Base-by-base conservation (phyloP, 2,329 filamentous ascomycete species). In the Neophaeococcomyces aloes region DNA sequence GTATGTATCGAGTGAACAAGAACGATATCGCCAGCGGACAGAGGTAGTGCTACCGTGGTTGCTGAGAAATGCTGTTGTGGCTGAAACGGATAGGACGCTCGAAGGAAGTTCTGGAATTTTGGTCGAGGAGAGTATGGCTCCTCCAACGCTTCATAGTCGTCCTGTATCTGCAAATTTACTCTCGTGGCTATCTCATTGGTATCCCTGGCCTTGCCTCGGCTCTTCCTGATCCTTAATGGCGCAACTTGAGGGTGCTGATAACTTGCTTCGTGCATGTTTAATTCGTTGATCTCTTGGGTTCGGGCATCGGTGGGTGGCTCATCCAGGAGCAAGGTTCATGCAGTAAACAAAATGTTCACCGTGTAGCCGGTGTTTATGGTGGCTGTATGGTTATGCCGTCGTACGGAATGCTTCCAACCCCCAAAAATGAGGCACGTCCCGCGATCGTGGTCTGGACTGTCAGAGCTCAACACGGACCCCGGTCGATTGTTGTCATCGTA, bases 1-100 rank as follows among this genome's bases (percentile, higher is more conserved):
- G 86, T 91, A 64, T 98, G 91, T 53, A 96, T 85, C 3, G 91
- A 95, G 63, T 98, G 91, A 17, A 98, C 83, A 46, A 98, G 67
- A 42, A 98, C 82, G 38, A 98, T 78, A 58, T 98, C 91, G 47
- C 91, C 91, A 59, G 91, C 82, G 54, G 85, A 84, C 45, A 98
- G 74, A 17, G 87, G 83, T 8, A 95, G 71, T 8, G 89, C 96
- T 44, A 96, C 83, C 7, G 86, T 91, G 8, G 83, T 82, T 46
- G 88, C 84, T n/a, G 78, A 78, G 48, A 86, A 76, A 32, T 83
- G 75, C 56, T 81, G 79, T 47, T 74, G 79, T 1, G 89, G 87
- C 46, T 88, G 80, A 61, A 95, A 98, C 19, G 86, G 83, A 62
- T 94, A 94, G 59, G 94, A 89, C 38, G 91, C 91, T 52, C 91